Evolutionary conservation across 2,329 filamentous ascomycete genomes (phyloP), one percentile per base, ranked within the genome.

Genomic region (Purpureocillium lavendulum): DNA sequence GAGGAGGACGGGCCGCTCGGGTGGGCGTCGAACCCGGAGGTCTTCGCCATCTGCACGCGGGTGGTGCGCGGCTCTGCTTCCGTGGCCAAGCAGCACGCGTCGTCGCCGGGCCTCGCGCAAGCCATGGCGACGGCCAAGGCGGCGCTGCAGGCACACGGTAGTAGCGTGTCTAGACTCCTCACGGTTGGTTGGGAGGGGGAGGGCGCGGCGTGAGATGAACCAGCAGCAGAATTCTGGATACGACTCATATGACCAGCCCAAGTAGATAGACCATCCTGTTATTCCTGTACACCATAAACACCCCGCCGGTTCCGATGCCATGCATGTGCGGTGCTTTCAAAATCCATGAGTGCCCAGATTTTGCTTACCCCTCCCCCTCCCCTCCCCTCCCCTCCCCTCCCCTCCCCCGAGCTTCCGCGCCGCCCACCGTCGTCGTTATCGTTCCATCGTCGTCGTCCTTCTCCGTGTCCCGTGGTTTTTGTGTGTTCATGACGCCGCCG

Each of bases 21-120:
- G 7, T 88, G 83, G 80, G 74, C 75, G 2, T 80, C 81, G 2
- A 79, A 80, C 40, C 70, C 79, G 1, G 75, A 80, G 24, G 75
- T 81, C 1, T 90, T 88, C 56, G 69, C 72, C 3, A 61, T 84
- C 32, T 75, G 73, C 35, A 63, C 66, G 5, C 62, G 67, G 12
- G 51, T 75, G n/a, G 34, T 73, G n/a, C 49, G 62, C 3, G 54
- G 58, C 18, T 65, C 61, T 1, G 53, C 55, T 15, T 58, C 63
- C 6, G 43, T 74, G 40, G 40, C 39, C 4, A 47, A 45, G 24
- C 39, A 47, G 7, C 16, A 35, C 10, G 36, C 39, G 9, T 33
- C 18, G 7, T 13, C 21, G 3, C 31, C 30, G 0, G 41, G 39
- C 4, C 31, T 59, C 26, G 37, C 38, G 7, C 38, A 47, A 10